A percentile compares a stretch with the other conserved stretches of the same genome.
Conservation (phyloP, 1,284 basidiomycete species). For the Moesziomyces antarcticus region DNA sequence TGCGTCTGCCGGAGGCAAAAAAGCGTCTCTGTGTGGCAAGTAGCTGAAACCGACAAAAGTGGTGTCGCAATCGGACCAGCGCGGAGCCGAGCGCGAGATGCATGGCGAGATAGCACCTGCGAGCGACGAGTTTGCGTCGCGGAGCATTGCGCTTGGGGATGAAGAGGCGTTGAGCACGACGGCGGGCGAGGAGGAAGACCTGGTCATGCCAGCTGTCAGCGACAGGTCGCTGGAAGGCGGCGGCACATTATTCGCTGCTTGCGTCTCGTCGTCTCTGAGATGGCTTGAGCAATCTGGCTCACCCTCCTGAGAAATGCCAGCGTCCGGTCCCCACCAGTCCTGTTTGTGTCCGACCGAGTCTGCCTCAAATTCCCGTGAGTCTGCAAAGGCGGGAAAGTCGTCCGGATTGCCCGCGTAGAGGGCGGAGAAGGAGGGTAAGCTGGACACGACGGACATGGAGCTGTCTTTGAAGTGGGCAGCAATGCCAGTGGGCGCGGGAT, state of each 20-base stretch:
- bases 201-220: constrained; percentile 8
- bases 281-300: constrained; percentile 1
- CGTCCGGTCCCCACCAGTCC: constrained; percentile 11
- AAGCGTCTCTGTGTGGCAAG: constrained; percentile 47
- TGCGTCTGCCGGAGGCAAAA: constrained; percentile 4
- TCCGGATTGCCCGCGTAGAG: constrained; percentile 56
- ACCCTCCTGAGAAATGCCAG: neutral
- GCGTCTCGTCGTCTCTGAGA: neutral
- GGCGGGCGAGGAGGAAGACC: constrained; percentile 36
- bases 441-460: constrained; percentile 45
- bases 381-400: constrained; percentile 60
- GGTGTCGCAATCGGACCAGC: constrained; percentile 56
- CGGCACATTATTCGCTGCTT: neutral
- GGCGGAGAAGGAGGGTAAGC: constrained; percentile 58
- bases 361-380: constrained; percentile 46
- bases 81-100: constrained; percentile 18
- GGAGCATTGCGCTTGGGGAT: constrained; percentile 8
- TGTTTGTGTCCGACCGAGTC: constrained; percentile 20
- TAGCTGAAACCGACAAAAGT: constrained; percentile 59
- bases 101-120: constrained; percentile 13
- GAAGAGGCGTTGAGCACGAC: constrained; percentile 20
- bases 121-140: constrained; percentile 7
- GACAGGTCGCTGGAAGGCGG: neutral
- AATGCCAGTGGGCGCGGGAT: neutral
- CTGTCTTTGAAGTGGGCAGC: constrained; percentile 20